These are phyloP conservation scores for Blastomyces gilchristii DNA, from an alignment of 2,329 filamentous ascomycete genomes.

Conservation along the genomic window DNA sequence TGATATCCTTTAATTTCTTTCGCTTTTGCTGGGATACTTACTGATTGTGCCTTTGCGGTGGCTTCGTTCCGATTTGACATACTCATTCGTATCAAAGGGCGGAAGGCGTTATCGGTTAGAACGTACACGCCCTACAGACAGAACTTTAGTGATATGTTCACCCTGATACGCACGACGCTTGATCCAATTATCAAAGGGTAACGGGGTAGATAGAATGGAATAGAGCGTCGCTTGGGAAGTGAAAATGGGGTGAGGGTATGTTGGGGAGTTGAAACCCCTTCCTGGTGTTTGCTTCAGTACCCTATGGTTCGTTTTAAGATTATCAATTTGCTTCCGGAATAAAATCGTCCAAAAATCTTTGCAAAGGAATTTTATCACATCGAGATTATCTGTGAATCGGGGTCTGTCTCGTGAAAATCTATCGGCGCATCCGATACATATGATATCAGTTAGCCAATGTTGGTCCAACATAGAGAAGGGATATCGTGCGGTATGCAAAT, in stretches of 20 bases:
- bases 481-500: not conserved
- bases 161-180: not conserved
- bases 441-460: not conserved
- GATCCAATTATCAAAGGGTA: not conserved
- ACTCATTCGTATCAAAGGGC: conserved; percentile 81
- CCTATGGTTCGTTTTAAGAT: conserved; percentile 94
- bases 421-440: not conserved
- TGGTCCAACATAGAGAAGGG: too few relatives aligned
- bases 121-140: conserved; percentile 79
- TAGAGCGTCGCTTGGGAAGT: not conserved
- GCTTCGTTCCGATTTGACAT: conserved; percentile 66
- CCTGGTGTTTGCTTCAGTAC: conserved; percentile 37
- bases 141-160: not conserved
- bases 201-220: not conserved
- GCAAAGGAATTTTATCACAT: conserved; percentile 96
- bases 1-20: not conserved
- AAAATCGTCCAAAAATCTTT: conserved; percentile 95
- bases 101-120: conserved; percentile 83
- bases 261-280: not conserved
- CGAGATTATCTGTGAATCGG: conserved; percentile 81
- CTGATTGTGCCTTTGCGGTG: conserved; percentile 64
- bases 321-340: conserved; percentile 96
- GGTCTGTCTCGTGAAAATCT: conserved; percentile 55
- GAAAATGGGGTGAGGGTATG: not conserved
- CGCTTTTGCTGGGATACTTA: conserved; percentile 35